These are phyloP conservation scores for Periconia digitata DNA, from an alignment of 2,329 filamentous ascomycete species.

Conservation along the genomic window DNA sequence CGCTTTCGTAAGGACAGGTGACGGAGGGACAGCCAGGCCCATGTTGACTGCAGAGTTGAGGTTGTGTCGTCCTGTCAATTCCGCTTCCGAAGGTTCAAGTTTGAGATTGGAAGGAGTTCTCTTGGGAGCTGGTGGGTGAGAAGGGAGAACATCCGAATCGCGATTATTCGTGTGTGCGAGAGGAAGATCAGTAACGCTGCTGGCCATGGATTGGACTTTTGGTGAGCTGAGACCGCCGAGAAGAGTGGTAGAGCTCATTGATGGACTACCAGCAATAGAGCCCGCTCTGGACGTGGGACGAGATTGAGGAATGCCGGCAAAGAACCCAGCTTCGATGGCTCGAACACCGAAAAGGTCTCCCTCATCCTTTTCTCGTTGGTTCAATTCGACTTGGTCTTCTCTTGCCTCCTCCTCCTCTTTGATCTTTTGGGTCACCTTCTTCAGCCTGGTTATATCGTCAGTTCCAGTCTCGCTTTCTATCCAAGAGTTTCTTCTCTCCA, in stretches of 20 bases:
- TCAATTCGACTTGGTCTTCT: slow-evolving; percentile 39
- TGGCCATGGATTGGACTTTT: slow-evolving; percentile 33
- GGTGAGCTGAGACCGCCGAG: slow-evolving; percentile 35
- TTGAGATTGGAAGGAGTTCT: slow-evolving; percentile 17
- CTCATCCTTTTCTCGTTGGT: slow-evolving; percentile 41
- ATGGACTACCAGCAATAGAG: slow-evolving; percentile 27
- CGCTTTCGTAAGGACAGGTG: slow-evolving; percentile 25
- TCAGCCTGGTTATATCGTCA: slow-evolving; percentile 27
- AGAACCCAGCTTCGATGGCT: slow-evolving; percentile 47
- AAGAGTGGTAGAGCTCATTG: slow-evolving; percentile 39
- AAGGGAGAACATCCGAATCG: slow-evolving; percentile 20
- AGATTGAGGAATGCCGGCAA: slow-evolving; percentile 43
- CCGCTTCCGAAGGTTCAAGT: slow-evolving; percentile 40
- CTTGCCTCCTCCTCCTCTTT: slow-evolving; percentile 28
- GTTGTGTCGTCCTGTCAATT: slow-evolving; percentile 39
- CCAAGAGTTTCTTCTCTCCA: neutral
- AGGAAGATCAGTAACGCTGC: slow-evolving; percentile 38
- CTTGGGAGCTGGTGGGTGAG: slow-evolving; percentile 21
- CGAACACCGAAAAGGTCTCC: slow-evolving; percentile 44
- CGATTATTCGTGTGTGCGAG: slow-evolving; percentile 23
- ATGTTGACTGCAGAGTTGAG: slow-evolving; percentile 39
- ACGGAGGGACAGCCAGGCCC: slow-evolving; percentile 35
- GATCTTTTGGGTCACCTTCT: slow-evolving; percentile 27
- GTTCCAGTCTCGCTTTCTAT: slow-evolving; percentile 1
- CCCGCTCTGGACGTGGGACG: slow-evolving; percentile 40